Conservation (phyloP, 2,329 filamentous ascomycete genomes). For the Claviceps sp. region DNA sequence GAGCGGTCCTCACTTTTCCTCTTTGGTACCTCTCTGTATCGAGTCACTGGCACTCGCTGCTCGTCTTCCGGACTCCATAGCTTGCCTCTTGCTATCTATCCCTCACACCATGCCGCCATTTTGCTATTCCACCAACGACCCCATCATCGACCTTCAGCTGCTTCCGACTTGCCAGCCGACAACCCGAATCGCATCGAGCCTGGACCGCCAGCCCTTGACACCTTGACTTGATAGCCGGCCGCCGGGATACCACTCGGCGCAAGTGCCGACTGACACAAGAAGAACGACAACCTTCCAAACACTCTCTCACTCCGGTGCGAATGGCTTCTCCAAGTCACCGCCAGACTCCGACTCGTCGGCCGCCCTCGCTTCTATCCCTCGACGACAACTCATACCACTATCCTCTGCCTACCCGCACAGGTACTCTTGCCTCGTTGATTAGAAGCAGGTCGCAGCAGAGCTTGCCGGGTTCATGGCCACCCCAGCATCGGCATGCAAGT, state of each 20-base stretch:
- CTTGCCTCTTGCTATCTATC: background rate
- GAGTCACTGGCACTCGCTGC: no score
- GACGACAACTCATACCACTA: conserved; percentile 20
- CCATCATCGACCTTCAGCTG: background rate
- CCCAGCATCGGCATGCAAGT: conserved; percentile 9
- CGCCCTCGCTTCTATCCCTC: conserved; percentile 19
- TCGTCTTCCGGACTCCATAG: background rate
- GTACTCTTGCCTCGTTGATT: conserved; percentile 24
- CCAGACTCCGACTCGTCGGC: conserved; percentile 15
- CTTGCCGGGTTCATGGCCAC: conserved; percentile 15
- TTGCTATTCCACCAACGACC: background rate
- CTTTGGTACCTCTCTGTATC: background rate
- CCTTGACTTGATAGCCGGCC: background rate
- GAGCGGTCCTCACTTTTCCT: no score
- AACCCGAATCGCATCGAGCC: background rate
- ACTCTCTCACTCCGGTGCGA: background rate
- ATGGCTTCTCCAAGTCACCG: conserved; percentile 19
- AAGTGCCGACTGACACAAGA: background rate
- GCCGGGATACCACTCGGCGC: background rate
- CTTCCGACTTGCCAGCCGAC: background rate
- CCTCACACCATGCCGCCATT: background rate
- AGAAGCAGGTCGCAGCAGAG: conserved; percentile 25
- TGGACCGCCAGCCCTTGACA: background rate
- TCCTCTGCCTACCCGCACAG: conserved; percentile 23
- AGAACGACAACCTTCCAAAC: background rate